Conservation (phyloP, 371 early-diverging fungal genomes). For the Lichtheimia ramosa region DNA sequence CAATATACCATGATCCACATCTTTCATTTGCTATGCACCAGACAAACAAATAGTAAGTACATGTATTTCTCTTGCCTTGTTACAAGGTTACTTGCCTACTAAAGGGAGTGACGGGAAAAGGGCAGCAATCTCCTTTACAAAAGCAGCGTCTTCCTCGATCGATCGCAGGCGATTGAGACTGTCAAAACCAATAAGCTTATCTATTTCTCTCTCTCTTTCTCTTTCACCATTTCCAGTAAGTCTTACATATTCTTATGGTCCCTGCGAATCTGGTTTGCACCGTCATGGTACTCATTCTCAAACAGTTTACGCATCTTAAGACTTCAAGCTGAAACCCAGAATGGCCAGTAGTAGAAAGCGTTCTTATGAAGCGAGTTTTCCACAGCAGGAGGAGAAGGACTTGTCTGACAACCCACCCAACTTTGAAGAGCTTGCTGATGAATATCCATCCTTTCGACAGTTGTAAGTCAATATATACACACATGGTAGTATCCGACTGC, state of each 20-base stretch:
- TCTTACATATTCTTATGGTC: slow-evolving; percentile 46
- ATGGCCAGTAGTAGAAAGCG: too few relatives aligned
- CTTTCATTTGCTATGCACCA: slow-evolving; percentile 69
- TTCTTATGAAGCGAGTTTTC: too few relatives aligned
- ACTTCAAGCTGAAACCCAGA: too few relatives aligned
- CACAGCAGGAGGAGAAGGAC: too few relatives aligned
- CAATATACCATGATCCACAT: slow-evolving; percentile 84
- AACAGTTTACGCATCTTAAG: background rate
- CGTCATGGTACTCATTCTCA: slow-evolving; percentile 15
- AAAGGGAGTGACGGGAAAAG: slow-evolving; percentile 64
- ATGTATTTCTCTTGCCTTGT: background rate
- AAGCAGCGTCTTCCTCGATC: slow-evolving; percentile 73
- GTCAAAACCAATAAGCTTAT: background rate
- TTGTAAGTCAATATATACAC: slow-evolving; percentile 14
- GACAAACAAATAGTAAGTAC: background rate
- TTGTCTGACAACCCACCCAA: background rate
- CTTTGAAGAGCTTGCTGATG: slow-evolving; percentile 25
- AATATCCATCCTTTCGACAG: slow-evolving; percentile 20
- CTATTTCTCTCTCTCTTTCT: too few relatives aligned
- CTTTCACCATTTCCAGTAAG: background rate
- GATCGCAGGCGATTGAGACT: slow-evolving; percentile 82
- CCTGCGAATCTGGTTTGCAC: slow-evolving; percentile 35
- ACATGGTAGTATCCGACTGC: background rate
- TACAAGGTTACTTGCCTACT: slow-evolving; percentile 43
- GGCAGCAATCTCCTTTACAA: slow-evolving; percentile 60